Percentiles rank a stretch among this genome's conserved stretches.
phyloP scores from a whole-genome alignment of 768 basidiomycete genomes.

The Chalciporus chontae region DNA sequence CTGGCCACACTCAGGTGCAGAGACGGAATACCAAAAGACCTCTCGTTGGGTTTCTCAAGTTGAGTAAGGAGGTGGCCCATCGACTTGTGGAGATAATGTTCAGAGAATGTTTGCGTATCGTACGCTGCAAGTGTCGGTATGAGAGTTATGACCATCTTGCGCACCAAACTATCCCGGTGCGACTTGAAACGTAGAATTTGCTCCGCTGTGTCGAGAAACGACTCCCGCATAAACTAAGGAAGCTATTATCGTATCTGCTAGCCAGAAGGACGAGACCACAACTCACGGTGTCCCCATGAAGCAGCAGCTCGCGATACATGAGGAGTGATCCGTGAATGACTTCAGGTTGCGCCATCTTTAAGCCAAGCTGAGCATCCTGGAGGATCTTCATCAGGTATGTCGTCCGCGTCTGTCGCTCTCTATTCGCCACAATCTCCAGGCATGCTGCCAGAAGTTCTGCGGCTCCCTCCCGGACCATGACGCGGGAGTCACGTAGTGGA shows the following conservation, averaged over 20 bases:
- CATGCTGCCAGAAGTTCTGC: slow-evolving; percentile 93
- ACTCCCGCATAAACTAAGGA: slow-evolving; percentile 80
- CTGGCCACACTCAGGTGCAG: slow-evolving; percentile 10
- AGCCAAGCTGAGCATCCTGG: slow-evolving; percentile 79
- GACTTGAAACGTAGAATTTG: slow-evolving; percentile 85
- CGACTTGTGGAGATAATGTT: slow-evolving; percentile 86
- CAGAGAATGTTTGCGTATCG: slow-evolving; percentile 88
- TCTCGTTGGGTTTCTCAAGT: slow-evolving; percentile 84
- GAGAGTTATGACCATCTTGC: slow-evolving; percentile 92
- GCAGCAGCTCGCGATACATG: slow-evolving; percentile 85
- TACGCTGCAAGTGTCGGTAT: slow-evolving; percentile 94
- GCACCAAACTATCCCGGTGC: slow-evolving; percentile 82
- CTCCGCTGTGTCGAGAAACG: slow-evolving; percentile 83
- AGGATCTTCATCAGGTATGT: slow-evolving; percentile 78
- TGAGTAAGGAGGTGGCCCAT: slow-evolving; percentile 91
- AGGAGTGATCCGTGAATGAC: slow-evolving; percentile 90
- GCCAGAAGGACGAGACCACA: not conserved
- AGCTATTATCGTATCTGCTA: slow-evolving; percentile 1
- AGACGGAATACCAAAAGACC: slow-evolving; percentile 65
- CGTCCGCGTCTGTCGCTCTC: slow-evolving; percentile 65
- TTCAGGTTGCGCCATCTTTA: slow-evolving; percentile 79
- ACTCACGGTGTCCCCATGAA: slow-evolving; percentile 92
- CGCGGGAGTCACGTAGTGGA: slow-evolving; percentile 82
- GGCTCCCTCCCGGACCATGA: slow-evolving; percentile 89
- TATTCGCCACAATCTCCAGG: slow-evolving; percentile 76